Conservation (phyloP, 1,284 basidiomycete genomes). For the Ganoderma leucocontextum region DNA sequence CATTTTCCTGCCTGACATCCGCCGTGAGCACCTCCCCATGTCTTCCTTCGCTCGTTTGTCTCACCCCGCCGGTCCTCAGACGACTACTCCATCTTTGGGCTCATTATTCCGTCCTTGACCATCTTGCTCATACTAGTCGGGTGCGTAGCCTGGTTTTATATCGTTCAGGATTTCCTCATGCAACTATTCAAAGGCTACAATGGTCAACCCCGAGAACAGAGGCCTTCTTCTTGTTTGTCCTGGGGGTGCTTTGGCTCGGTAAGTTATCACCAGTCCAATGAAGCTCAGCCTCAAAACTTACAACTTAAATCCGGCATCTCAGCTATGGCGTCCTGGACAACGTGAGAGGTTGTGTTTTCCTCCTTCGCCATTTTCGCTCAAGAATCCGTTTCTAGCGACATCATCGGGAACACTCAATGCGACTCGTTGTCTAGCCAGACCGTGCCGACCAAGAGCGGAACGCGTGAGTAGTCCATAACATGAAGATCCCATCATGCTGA, state of each 20-base stretch:
- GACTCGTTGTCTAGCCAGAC: conserved; percentile 56
- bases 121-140: conserved; percentile 57
- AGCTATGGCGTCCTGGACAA: conserved; percentile 81
- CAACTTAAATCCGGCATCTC: not conserved
- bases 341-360: conserved; percentile 52
- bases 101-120: conserved; percentile 69
- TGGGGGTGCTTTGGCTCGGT: conserved; percentile 76
- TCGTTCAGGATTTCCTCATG: not conserved
- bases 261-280: conserved; percentile 36
- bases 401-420: conserved; percentile 73
- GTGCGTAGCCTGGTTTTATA: conserved; percentile 27
- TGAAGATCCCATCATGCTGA: conserved; percentile 4
- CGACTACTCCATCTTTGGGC: conserved; percentile 72
- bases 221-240: conserved; percentile 58
- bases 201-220: conserved; percentile 75
- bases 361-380: conserved; percentile 15
- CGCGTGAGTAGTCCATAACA: conserved; percentile 50
- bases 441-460: conserved; percentile 61
- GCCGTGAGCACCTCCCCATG: conserved; percentile 53
- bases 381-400: conserved; percentile 57
- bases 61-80: conserved; percentile 45
- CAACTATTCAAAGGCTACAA: conserved; percentile 55
- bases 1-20: conserved; percentile 68
- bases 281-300: not conserved
- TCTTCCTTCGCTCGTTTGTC: not conserved